Conservation (phyloP, 345 rosid species). For the Dipteronia dyeriana region DNA sequence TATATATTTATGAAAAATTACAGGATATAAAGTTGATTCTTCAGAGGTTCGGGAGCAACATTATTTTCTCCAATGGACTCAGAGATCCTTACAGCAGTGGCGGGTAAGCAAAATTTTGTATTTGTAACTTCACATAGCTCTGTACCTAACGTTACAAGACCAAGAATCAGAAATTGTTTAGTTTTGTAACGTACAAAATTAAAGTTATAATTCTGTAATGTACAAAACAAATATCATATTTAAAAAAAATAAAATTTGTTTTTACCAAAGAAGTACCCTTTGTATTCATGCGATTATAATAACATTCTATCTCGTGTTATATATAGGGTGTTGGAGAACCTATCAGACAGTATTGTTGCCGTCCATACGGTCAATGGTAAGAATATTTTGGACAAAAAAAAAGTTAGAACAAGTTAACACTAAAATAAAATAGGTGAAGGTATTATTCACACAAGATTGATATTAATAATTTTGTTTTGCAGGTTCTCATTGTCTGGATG, state of each 20-base stretch:
- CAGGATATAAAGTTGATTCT: slow-evolving; percentile 43
- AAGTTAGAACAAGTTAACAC: neutral
- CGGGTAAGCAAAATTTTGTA: slow-evolving; percentile 25
- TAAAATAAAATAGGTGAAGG: no score
- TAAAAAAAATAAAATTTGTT: no score
- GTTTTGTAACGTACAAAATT: no score
- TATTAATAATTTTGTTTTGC: neutral
- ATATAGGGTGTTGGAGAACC: slow-evolving; percentile 43
- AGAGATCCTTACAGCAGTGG: slow-evolving; percentile 49
- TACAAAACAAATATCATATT: no score
- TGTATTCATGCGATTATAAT: no score
- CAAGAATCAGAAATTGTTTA: no score
- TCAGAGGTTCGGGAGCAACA: slow-evolving; percentile 43
- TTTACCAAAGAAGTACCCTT: no score
- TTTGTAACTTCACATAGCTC: no score
- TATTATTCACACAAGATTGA: neutral
- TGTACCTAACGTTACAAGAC: no score
- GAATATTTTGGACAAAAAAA: neutral
- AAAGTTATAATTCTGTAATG: no score
- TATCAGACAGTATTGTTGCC: slow-evolving; percentile 40
- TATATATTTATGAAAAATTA: slow-evolving; percentile 7
- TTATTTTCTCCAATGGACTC: slow-evolving; percentile 49
- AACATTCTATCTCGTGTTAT: no score
- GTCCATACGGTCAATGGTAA: slow-evolving; percentile 38
- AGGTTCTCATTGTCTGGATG: slow-evolving; percentile 44